phyloP scores from a whole-genome alignment of 208 protist genomes.

The Leishmania turanica region DNA sequence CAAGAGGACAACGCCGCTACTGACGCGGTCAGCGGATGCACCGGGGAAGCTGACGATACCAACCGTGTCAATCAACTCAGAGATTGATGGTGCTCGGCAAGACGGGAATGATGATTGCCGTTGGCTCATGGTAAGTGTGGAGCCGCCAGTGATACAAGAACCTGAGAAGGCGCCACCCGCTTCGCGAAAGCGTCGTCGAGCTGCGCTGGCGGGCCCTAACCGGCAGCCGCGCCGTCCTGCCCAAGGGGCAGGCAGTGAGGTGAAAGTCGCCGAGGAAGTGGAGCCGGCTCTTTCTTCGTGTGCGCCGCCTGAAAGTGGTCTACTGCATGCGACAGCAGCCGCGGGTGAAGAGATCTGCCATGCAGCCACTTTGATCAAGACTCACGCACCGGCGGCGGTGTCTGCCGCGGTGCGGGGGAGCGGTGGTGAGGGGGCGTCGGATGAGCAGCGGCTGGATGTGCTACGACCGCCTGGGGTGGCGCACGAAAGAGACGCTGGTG shows the following conservation, averaged over 20 bases:
- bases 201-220: background rate
- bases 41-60: background rate
- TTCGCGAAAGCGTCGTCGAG: conserved; percentile 18
- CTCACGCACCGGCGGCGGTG: background rate
- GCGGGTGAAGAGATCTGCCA: background rate
- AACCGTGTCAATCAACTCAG: background rate
- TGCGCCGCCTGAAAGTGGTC: background rate
- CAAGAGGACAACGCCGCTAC: background rate
- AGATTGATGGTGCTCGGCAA: background rate
- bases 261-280: background rate
- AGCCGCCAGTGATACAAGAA: no score
- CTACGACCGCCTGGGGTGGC: background rate
- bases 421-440: background rate
- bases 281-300: background rate
- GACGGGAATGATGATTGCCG: no score
- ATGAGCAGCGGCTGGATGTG: background rate
- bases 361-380: background rate
- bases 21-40: background rate
- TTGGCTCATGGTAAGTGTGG: background rate
- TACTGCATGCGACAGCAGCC: background rate
- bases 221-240: background rate
- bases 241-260: background rate
- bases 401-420: background rate
- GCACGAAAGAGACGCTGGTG: background rate
- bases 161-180: background rate